Evolutionary conservation across 768 basidiomycete genomes (phyloP).

Genomic region (Lactifluus hygrophoroides): DNA sequence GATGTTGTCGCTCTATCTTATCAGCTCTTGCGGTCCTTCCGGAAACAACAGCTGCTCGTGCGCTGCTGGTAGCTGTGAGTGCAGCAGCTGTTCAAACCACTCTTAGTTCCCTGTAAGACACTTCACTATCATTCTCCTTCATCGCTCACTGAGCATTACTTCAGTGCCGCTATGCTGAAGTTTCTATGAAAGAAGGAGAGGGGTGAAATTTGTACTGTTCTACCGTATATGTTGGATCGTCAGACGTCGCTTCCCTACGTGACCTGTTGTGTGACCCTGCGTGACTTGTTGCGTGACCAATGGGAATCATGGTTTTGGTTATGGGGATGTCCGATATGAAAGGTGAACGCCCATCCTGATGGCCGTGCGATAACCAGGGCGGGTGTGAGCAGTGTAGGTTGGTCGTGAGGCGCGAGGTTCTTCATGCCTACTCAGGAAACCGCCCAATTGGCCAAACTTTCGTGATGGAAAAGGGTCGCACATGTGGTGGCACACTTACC

Average conservation of each 20-base stretch:
- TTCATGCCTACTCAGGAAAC: too few species aligned
- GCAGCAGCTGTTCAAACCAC: constrained; percentile 13
- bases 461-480: too few species aligned
- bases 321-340: too few species aligned
- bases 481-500: too few species aligned
- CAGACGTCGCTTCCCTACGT: background rate
- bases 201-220: background rate
- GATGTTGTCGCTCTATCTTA: background rate
- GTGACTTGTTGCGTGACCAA: background rate
- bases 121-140: background rate
- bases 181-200: background rate
- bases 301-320: background rate
- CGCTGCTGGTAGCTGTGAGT: constrained; percentile 1
- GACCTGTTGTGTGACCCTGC: background rate
- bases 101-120: background rate
- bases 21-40: constrained; percentile 3
- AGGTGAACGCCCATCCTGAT: background rate
- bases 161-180: background rate
- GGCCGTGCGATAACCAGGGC: background rate
- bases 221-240: background rate
- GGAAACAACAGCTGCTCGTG: constrained; percentile 8
- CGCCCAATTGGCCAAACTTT: too few species aligned
- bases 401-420: too few species aligned
- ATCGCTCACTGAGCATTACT: background rate
- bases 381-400: too few species aligned